Conservation (phyloP, 140 eudicot genomes). For the Stevia rebaudiana region DNA sequence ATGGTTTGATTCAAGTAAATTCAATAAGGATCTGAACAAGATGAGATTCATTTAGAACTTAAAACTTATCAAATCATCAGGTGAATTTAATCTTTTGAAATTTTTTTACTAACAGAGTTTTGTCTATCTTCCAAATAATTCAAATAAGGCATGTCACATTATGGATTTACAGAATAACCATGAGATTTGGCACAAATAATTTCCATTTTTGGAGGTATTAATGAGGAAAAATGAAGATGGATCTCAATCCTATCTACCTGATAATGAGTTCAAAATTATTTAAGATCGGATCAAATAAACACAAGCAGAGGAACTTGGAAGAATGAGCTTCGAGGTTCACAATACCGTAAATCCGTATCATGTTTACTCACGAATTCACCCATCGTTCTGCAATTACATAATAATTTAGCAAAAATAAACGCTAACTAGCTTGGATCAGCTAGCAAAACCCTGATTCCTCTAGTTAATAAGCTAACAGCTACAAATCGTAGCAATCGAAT, state of each 20-base stretch:
- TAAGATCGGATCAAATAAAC: not conserved
- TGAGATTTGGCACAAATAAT: not conserved
- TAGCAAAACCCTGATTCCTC: not conserved
- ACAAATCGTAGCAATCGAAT: constrained; percentile 4
- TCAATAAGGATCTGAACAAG: not conserved
- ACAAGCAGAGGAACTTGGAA: not conserved
- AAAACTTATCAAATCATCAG: not conserved
- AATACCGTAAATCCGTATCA: not conserved
- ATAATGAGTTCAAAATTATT: not conserved
- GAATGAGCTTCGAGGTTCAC: not conserved
- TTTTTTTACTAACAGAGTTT: not conserved
- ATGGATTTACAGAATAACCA: not conserved
- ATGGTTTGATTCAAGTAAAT: constrained; percentile 29
- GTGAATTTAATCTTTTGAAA: not conserved
- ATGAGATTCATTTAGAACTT: not conserved
- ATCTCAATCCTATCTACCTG: constrained; percentile 5
- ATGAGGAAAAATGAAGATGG: not conserved
- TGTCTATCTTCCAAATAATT: not conserved
- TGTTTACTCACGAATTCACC: not conserved
- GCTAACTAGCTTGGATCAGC: constrained; percentile 11
- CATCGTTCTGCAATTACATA: not conserved
- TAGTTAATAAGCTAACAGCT: not conserved
- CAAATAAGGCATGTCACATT: constrained; percentile 1
- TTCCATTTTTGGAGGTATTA: not conserved
- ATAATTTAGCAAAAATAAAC: not conserved